Conservation (phyloP, 495 filamentous ascomycete genomes). For the Aspergillus carlsbadensis region DNA sequence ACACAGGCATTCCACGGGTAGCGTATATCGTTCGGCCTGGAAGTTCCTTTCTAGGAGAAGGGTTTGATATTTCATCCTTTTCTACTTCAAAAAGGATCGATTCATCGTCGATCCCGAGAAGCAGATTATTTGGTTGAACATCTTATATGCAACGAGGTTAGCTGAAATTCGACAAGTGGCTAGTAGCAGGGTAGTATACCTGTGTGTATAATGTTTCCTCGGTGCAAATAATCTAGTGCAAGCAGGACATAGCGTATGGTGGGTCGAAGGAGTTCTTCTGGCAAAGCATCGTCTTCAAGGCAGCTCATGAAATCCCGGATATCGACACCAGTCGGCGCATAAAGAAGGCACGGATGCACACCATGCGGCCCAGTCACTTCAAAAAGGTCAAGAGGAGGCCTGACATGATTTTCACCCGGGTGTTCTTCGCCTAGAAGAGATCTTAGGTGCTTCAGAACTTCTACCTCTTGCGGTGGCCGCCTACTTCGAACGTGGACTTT, state of each 20-base stretch:
- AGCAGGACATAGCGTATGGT: slow-evolving; percentile 32
- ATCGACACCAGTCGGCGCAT: slow-evolving; percentile 38
- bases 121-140: slow-evolving; percentile 27
- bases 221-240: slow-evolving; percentile 43
- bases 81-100: slow-evolving; percentile 22
- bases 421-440: slow-evolving; percentile 19
- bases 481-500: slow-evolving; percentile 30
- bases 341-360: slow-evolving; percentile 41
- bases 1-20: slow-evolving; percentile 21
- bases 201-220: slow-evolving; percentile 41
- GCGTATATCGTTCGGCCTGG: slow-evolving; percentile 22
- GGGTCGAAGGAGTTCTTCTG: slow-evolving; percentile 23
- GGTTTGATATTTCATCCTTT: slow-evolving; percentile 22
- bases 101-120: slow-evolving; percentile 22
- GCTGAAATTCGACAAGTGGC: too few species aligned
- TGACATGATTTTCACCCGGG: slow-evolving; percentile 30
- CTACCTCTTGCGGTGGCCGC: slow-evolving; percentile 28
- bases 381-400: slow-evolving; percentile 39
- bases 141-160: slow-evolving; percentile 7
- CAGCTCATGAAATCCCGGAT: slow-evolving; percentile 21
- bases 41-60: slow-evolving; percentile 23
- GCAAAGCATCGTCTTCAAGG: slow-evolving; percentile 19
- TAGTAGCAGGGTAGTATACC: slow-evolving; percentile 23
- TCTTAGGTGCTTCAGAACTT: slow-evolving; percentile 32
- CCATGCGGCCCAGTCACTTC: slow-evolving; percentile 35